Conservation (phyloP, 345 rosid species). For the Firmiana major region DNA sequence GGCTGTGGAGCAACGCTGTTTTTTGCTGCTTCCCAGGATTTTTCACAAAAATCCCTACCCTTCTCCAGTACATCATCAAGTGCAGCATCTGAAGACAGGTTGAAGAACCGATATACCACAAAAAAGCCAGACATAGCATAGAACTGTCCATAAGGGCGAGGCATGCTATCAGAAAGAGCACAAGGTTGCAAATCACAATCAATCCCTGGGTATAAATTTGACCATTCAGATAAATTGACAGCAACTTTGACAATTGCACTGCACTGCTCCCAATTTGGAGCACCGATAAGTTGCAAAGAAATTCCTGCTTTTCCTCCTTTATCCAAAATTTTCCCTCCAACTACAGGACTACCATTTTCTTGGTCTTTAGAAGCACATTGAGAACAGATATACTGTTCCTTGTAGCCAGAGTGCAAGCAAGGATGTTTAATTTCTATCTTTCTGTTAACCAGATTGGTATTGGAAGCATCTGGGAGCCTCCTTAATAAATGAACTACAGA, state of each 20-base stretch:
- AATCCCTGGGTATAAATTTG: slow-evolving; percentile 48
- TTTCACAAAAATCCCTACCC: slow-evolving; percentile 81
- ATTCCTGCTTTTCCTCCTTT: slow-evolving; percentile 63
- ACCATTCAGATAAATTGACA: slow-evolving; percentile 93
- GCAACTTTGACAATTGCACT: slow-evolving; percentile 69
- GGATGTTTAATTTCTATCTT: slow-evolving; percentile 81
- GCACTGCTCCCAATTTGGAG: slow-evolving; percentile 86
- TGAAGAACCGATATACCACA: slow-evolving; percentile 86
- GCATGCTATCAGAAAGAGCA: slow-evolving; percentile 67
- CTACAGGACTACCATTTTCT: slow-evolving; percentile 42
- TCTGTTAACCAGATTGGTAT: slow-evolving; percentile 42
- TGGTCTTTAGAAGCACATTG: slow-evolving; percentile 53
- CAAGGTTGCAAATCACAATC: slow-evolving; percentile 95
- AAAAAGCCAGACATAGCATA: slow-evolving; percentile 93
- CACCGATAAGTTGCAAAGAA: slow-evolving; percentile 65
- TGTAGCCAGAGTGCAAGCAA: slow-evolving; percentile 85
- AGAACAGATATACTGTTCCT: slow-evolving; percentile 62
- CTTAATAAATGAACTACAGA: slow-evolving; percentile 65
- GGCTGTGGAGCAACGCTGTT: slow-evolving; percentile 92
- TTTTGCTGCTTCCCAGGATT: slow-evolving; percentile 75
- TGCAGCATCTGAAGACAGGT: slow-evolving; percentile 72
- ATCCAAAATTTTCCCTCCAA: slow-evolving; percentile 31
- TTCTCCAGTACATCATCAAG: slow-evolving; percentile 91
- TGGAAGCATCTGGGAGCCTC: slow-evolving; percentile 37
- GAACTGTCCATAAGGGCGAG: slow-evolving; percentile 87